Evolutionary conservation across 129 eudicot species (phyloP), one percentile per base, ranked within the genome.

Genomic region (Saussurea involucrata): DNA sequence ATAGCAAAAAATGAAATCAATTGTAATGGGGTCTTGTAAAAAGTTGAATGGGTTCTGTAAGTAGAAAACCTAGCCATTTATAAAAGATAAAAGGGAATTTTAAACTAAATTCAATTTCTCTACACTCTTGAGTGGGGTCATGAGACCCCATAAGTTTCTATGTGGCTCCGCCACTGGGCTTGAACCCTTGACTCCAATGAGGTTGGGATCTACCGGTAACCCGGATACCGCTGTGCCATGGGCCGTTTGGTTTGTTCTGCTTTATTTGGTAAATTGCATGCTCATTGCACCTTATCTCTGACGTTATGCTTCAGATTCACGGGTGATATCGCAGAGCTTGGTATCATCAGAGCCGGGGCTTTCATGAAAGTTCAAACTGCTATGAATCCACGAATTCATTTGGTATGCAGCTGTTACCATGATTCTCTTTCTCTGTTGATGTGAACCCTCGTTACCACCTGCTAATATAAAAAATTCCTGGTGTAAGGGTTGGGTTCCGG

Each of bases 251-350:
- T 53, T 53, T 53, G 22, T 53, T 17, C 64, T 60, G 57, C 46
- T 53, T 27, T 72, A 66, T 76, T 18, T 29, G 28, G 44, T 74
- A 13, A 69, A 71, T 22, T 72, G 34, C 60, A 76, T 44, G 68
- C 13, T 6, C 61, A 24, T 63, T 58, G 37, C 74, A 53, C 20
- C 25, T 79, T 12, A 78, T 67, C 8, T 58, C 18, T 55, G 68
- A 61, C 4, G 27, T 11, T 72, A 57, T 83, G 63, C 68, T 73
- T 78, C 91, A 94, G 98, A 80, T 94, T 94, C 79, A 73, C 97
- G 15, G 96, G 98, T 67, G 98, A 94, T 80, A 66, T 83, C 80
- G 92, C 92, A 71, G 96, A 91, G 85, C 78, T 94, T 75, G 98
- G 97, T 64, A 89, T 94, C 74, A 94, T 94, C 57, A 86, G 98